A percentile compares a stretch with the other conserved stretches of the same genome.
phyloP scores from a whole-genome alignment of 345 rosid genomes.

The Clausena lansium region DNA sequence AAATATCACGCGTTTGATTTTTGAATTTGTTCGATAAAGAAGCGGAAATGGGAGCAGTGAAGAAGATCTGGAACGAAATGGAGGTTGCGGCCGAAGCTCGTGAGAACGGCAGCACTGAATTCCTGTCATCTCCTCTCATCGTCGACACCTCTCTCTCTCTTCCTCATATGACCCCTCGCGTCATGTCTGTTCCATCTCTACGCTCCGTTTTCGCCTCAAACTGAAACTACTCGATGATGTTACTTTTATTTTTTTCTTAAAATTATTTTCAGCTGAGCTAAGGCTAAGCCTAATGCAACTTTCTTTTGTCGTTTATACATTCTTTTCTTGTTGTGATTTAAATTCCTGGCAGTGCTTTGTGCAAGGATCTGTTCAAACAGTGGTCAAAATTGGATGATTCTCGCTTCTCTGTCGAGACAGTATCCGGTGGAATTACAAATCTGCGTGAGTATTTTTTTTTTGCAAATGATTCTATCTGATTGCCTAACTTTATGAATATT shows the following conservation, averaged over 20 bases:
- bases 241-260: background rate
- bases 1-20: background rate
- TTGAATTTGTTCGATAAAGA: background rate
- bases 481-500: too few relatives aligned
- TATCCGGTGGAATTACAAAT: slow-evolving; percentile 96
- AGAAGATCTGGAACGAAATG: slow-evolving; percentile 44
- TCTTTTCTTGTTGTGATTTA: slow-evolving; percentile 1
- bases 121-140: slow-evolving; percentile 44
- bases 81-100: slow-evolving; percentile 32
- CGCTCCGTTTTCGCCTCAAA: background rate
- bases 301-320: background rate
- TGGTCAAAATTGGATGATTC: slow-evolving; percentile 74
- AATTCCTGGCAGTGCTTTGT: slow-evolving; percentile 48
- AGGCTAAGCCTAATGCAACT: background rate
- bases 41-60: slow-evolving; percentile 48
- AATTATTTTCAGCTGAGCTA: background rate
- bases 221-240: background rate
- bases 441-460: slow-evolving; percentile 51
- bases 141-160: slow-evolving; percentile 63
- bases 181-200: slow-evolving; percentile 51
- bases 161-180: slow-evolving; percentile 50
- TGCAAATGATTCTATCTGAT: background rate
- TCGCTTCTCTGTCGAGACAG: slow-evolving; percentile 62
- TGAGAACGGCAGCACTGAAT: slow-evolving; percentile 17
- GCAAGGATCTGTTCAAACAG: slow-evolving; percentile 79